Base-by-base conservation (phyloP, 1,139 yeast genomes). In the Nadsonia starkeyi-henricii region DNA sequence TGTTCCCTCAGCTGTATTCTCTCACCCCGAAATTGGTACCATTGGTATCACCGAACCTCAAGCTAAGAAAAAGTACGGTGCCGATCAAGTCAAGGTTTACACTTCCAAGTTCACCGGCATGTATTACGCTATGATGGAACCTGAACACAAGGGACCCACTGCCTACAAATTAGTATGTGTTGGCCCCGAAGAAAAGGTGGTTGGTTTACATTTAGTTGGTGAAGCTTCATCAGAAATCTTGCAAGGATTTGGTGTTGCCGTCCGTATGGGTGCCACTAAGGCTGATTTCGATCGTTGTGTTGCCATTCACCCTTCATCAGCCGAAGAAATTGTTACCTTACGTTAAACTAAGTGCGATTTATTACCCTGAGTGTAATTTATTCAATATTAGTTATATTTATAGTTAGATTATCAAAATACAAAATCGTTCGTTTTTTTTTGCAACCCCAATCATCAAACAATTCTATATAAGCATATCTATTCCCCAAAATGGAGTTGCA, bases 301-400 rank as follows among this genome's bases (percentile, higher is more conserved):
- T 39, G 99, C 99, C 45, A 91, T 91, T 61, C 99, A 91, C 66
- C 99, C 99, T 54, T 89, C 98, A 1, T 79, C 94, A 55, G 98
- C 98, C 43, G 99, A 91, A 70, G 99, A 91, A 69, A 69, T 91
- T 52, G 99, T 91, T 43, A 91, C 99, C 30, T 71, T 91, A 79
- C 75, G 71, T 51, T 82, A 71, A n/a, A n/a, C n/a, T n/a, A n/a
- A n/a, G n/a, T n/a, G n/a, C n/a, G n/a, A n/a, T n/a, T n/a, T n/a
- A n/a, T n/a, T n/a, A n/a, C n/a, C n/a, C n/a, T n/a, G n/a, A n/a
- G n/a, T n/a, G n/a, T n/a, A n/a, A n/a, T n/a, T n/a, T n/a, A 15
- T 13, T 13, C 37, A 33, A 23, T 9, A 23, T 5, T 23, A 23
- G 28, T 23, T 23, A 5, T 23, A 23, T 9, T 5, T 23, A 9